These are phyloP conservation scores for Acanthamoeba polyphaga DNA, from an alignment of 208 protist species.

Conservation along the genomic window DNA sequence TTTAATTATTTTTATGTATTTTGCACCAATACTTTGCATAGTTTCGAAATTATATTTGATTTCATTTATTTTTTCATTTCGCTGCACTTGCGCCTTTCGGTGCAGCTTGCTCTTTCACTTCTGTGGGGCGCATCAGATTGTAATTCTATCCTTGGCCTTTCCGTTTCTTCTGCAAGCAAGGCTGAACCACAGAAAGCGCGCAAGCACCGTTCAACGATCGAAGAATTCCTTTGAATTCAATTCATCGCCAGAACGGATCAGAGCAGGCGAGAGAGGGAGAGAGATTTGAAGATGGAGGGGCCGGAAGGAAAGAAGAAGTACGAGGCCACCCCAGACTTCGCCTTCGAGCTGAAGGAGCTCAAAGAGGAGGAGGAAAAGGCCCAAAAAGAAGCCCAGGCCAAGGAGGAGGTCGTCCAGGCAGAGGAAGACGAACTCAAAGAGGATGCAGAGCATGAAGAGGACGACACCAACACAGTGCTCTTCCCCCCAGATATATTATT, in stretches of 20 bases:
- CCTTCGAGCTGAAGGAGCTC: conserved; percentile 61
- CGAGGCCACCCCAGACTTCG: conserved; percentile 28
- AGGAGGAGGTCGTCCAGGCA: background rate
- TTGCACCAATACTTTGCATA: background rate
- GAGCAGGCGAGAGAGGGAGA: background rate
- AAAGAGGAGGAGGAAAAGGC: conserved; percentile 68
- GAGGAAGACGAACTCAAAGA: background rate
- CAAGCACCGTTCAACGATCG: too few relatives aligned
- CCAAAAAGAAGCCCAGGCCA: conserved; percentile 3
- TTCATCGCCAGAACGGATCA: too few relatives aligned
- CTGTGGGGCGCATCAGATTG: too few relatives aligned
- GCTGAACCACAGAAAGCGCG: too few relatives aligned
- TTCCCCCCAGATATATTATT: background rate
- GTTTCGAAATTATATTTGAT: background rate
- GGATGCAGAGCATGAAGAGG: background rate
- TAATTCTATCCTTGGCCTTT: too few relatives aligned
- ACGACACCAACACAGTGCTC: background rate
- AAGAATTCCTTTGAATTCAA: too few relatives aligned
- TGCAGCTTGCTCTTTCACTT: too few relatives aligned
- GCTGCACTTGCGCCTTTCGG: too few relatives aligned
- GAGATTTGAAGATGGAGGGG: background rate
- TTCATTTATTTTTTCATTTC: background rate
- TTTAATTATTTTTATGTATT: background rate
- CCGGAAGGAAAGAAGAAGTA: background rate
- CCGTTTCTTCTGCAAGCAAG: too few relatives aligned